These are phyloP conservation scores for Simplicillium sp. DNA, from an alignment of 2,329 filamentous ascomycete species.

Conservation along the genomic window DNA sequence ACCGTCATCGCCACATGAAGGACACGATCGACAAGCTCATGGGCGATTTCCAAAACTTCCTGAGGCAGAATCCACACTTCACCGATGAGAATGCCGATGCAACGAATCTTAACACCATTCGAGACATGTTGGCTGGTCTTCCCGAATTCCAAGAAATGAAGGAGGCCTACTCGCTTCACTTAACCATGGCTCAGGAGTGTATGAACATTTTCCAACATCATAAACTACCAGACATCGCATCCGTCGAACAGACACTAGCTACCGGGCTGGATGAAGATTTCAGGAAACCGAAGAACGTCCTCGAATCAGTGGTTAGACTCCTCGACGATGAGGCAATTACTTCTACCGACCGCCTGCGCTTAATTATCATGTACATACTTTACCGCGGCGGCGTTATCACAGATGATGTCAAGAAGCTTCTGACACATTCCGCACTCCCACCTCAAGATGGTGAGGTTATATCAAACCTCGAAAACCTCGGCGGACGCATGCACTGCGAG, in stretches of 20 bases:
- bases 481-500: constrained; percentile 56
- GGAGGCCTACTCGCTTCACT: constrained; percentile 84
- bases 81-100: constrained; percentile 61
- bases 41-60: constrained; percentile 85
- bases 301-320: constrained; percentile 77
- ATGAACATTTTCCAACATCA: constrained; percentile 85
- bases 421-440: constrained; percentile 74
- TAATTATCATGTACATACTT: constrained; percentile 78
- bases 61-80: constrained; percentile 86
- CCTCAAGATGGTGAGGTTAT: constrained; percentile 64
- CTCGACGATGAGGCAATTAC: constrained; percentile 73
- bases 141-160: constrained; percentile 95
- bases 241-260: constrained; percentile 80
- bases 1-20: constrained; percentile 94
- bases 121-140: constrained; percentile 91
- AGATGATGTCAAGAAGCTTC: constrained; percentile 75
- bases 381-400: constrained; percentile 77
- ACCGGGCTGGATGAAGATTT: constrained; percentile 91
- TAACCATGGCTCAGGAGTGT: constrained; percentile 94
- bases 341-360: constrained; percentile 66
- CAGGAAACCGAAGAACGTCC: constrained; percentile 80
- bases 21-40: constrained; percentile 92
- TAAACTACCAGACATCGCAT: constrained; percentile 79
- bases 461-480: constrained; percentile 71
- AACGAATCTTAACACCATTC: constrained; percentile 79